These are phyloP conservation scores for Tetracladium marchalianum DNA, from an alignment of 495 filamentous ascomycete genomes.

Conservation along the genomic window DNA sequence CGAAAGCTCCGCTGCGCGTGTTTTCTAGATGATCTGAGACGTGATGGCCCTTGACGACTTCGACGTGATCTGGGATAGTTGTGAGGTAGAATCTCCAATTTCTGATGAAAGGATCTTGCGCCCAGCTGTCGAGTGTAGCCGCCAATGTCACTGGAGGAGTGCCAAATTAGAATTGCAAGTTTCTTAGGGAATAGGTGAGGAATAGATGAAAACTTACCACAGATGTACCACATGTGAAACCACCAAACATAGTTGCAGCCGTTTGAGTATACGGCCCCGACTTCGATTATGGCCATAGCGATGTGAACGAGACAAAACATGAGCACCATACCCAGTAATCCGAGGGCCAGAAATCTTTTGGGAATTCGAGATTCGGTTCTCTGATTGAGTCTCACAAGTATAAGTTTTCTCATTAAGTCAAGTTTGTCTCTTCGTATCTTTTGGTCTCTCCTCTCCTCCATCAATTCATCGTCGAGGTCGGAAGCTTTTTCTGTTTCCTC, in stretches of 20 bases:
- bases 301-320: slow-evolving; percentile 6
- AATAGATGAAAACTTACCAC: slow-evolving; percentile 6
- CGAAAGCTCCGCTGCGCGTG: neutral
- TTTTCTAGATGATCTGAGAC: neutral
- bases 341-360: slow-evolving; percentile 5
- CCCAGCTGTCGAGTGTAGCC: slow-evolving; percentile 6
- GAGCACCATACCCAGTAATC: slow-evolving; percentile 8
- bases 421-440: no score
- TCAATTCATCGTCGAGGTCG: neutral
- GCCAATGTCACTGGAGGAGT: neutral
- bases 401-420: no score
- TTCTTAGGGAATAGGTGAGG: neutral
- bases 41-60: neutral
- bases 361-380: neutral
- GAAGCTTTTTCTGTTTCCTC: neutral
- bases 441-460: neutral
- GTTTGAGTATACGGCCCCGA: slow-evolving; percentile 5
- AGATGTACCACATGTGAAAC: slow-evolving; percentile 13
- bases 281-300: slow-evolving; percentile 10
- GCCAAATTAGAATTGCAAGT: neutral
- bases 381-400: neutral
- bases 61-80: slow-evolving; percentile 5
- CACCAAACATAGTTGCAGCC: slow-evolving; percentile 7
- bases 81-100: slow-evolving; percentile 9
- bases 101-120: slow-evolving; percentile 7